Evolutionary conservation across 768 basidiomycete species (phyloP), one percentile per base, ranked within the genome.

Genomic region (Paxillus involutus): DNA sequence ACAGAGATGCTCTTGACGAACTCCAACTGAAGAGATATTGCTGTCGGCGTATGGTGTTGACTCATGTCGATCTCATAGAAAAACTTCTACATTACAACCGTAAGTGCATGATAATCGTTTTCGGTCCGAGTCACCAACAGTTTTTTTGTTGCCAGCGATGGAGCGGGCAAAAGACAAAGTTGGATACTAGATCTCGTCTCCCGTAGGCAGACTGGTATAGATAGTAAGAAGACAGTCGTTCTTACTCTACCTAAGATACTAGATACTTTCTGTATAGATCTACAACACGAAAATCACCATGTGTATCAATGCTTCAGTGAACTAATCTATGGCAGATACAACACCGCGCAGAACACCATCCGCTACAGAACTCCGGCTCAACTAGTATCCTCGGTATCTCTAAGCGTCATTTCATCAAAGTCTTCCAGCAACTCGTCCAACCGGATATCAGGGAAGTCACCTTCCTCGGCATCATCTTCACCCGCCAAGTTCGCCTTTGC

Each of bases 21-120:
- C 76, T 96, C 2, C 89, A 94, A 60, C 74, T 98, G 43, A 95
- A 92, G 71, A 77, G 96, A 51, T 98, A 98, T 66, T 98, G 96
- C 73, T 98, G 96, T 73, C 81, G 95, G 44, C 83, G 96, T 44
- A 98, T 98, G 96, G 91, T 98, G 6, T 76, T 98, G 50, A 98
- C 96, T 0, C 96, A 98, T 69, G 96, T 98, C 52, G 96, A 98
- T 73, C 79, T 98, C 58, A 98, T 98, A 61, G 96, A 98, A 74
- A 98, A 98, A 73, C 80, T 98, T 16, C 77, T 98, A 21, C 93
- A 96, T 64, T 98, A 96, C 71, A 96, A 95, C 71, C 94, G 94
- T 97, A 49, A 52, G 70, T 64, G 43, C 41, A n/a, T 48, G 62
- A 89, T 77, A 53, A 41, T 49, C 41, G 12, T 26, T 51, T 41